These are phyloP conservation scores for Oryza australiensis DNA, from an alignment of 176 grass and related monocot species.

Conservation along the genomic window DNA sequence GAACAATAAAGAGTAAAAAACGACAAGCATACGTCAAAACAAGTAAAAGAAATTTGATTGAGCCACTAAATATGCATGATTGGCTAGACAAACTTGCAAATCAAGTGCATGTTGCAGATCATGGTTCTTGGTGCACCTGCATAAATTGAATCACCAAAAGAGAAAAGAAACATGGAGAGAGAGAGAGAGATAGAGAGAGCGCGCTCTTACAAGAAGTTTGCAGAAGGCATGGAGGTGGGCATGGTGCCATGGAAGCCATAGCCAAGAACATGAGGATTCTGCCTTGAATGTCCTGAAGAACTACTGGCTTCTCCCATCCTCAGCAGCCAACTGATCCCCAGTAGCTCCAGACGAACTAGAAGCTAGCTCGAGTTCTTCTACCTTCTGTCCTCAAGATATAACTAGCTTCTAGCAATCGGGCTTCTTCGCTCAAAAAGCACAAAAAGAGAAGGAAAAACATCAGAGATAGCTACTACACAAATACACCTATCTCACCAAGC, in stretches of 20 bases:
- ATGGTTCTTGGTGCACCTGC: neutral
- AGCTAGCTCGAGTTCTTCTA: neutral
- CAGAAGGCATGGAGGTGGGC: slow-evolving; percentile 34
- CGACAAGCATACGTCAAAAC: neutral
- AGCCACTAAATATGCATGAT: neutral
- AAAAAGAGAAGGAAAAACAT: neutral
- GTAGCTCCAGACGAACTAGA: neutral
- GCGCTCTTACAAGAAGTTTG: slow-evolving; percentile 55
- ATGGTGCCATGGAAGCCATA: slow-evolving; percentile 48
- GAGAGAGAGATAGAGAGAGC: neutral
- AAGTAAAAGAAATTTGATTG: neutral
- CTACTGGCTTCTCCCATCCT: slow-evolving; percentile 51
- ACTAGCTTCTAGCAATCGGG: neutral
- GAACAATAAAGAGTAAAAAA: slow-evolving; percentile 15
- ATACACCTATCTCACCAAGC: neutral
- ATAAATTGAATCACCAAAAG: neutral
- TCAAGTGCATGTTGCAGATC: neutral
- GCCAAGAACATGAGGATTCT: slow-evolving; percentile 38
- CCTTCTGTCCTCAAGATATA: neutral
- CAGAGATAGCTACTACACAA: neutral
- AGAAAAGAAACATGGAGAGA: neutral
- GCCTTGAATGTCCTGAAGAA: slow-evolving; percentile 33
- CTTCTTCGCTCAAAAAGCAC: slow-evolving; percentile 18
- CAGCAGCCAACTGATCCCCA: neutral
- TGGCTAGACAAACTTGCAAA: neutral